Percentiles rank a stretch among this genome's conserved stretches.
phyloP scores from a whole-genome alignment of 2,329 filamentous ascomycete genomes.

The Fusarium foetens region DNA sequence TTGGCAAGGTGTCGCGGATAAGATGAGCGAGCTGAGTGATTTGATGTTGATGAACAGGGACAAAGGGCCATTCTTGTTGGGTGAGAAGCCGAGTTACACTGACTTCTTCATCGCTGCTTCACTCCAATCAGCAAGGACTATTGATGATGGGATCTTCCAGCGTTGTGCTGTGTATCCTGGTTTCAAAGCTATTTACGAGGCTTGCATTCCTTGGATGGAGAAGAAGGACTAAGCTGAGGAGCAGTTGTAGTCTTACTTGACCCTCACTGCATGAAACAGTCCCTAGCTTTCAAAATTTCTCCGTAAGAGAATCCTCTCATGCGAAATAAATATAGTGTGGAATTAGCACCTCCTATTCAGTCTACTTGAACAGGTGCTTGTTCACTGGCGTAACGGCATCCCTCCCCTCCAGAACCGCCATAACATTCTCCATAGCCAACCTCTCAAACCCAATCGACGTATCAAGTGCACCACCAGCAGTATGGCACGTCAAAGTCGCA shows the following conservation, averaged over 20 bases:
- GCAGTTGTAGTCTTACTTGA: not conserved
- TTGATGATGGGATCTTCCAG: conserved; percentile 7
- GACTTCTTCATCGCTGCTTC: conserved; percentile 20
- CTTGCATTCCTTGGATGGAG: not conserved
- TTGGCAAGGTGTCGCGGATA: not conserved
- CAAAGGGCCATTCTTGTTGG: not conserved
- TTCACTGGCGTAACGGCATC: conserved; percentile 44
- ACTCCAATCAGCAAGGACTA: conserved; percentile 5
- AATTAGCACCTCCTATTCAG: rapidly evolving
- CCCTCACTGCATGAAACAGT: too few species aligned
- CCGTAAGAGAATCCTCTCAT: too few species aligned
- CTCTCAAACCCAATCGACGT: conserved; percentile 64
- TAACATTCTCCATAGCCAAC: conserved; percentile 64
- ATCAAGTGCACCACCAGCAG: conserved; percentile 64
- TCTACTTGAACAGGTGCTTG: conserved; percentile 50
- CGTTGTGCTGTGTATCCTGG: not conserved
- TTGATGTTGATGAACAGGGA: conserved; percentile 4
- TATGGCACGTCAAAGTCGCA: conserved; percentile 62
- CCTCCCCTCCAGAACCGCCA: conserved; percentile 57
- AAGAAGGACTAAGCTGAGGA: not conserved
- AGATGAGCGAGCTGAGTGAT: not conserved
- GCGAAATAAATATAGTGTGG: not conserved
- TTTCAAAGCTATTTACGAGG: conserved; percentile 8
- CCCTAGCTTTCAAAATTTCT: too few species aligned
- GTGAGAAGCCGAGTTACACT: conserved; percentile 5